Percentiles rank a stretch among this genome's conserved stretches.
These are phyloP conservation scores for Pelargonium cotyledonis DNA, from an alignment of 441 rosid genomes.

Conservation along the genomic window DNA sequence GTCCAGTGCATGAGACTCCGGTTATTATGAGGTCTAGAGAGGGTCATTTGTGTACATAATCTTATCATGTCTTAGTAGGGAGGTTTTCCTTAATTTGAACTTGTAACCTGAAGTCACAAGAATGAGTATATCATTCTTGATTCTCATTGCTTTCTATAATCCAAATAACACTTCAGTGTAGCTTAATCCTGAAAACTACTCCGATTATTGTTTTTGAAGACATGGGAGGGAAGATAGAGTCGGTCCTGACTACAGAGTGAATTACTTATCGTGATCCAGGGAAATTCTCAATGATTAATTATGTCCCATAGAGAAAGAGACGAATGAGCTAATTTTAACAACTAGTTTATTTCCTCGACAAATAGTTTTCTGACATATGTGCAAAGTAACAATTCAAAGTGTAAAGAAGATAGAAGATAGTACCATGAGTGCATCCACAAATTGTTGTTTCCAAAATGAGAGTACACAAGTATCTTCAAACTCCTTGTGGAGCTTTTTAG, in stretches of 20 bases:
- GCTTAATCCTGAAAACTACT: neutral
- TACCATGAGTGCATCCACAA: conserved; percentile 63
- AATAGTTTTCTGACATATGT: conserved; percentile 14
- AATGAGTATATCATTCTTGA: too few species aligned
- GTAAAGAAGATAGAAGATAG: conserved; percentile 1
- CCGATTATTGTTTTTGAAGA: neutral
- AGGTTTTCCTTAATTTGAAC: too few species aligned
- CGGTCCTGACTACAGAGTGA: too few species aligned
- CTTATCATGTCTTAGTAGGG: too few species aligned
- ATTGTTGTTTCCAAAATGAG: conserved; percentile 71
- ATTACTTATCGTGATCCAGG: too few species aligned
- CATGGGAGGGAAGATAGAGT: neutral
- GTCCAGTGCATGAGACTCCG: too few species aligned
- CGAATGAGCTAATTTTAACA: neutral
- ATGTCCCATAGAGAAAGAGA: neutral
- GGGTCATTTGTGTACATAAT: too few species aligned
- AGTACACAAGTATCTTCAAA: conserved; percentile 26
- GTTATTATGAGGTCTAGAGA: too few species aligned
- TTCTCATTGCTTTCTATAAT: too few species aligned
- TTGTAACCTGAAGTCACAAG: too few species aligned
- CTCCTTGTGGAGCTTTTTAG: conserved; percentile 28
- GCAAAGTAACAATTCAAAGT: conserved; percentile 10
- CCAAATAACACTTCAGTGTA: neutral
- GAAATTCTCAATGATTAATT: neutral
- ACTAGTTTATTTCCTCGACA: neutral